Evolutionary conservation across 73 alveolate genomes (phyloP), one percentile per base, ranked within the genome.

Genomic region (Symbiodinium pilosum): DNA sequence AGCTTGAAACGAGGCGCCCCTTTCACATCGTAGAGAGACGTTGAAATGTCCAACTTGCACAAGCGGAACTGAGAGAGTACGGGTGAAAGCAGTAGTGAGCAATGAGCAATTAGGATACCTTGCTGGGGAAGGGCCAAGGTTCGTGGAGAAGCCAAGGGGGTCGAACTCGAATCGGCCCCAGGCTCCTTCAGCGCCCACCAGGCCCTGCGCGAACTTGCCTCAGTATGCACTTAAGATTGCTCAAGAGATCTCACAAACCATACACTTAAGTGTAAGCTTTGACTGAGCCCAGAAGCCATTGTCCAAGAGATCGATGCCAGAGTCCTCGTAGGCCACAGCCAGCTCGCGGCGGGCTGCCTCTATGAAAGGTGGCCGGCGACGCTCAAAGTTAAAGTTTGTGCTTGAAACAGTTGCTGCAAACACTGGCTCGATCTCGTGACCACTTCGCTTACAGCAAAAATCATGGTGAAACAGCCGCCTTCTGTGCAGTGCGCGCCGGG

Each of bases 81-180:
- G n/a, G n/a, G n/a, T n/a, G n/a, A n/a, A n/a, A n/a, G n/a, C n/a
- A n/a, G n/a, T n/a, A n/a, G n/a, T n/a, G n/a, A n/a, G n/a, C n/a
- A n/a, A n/a, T n/a, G n/a, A n/a, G n/a, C n/a, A n/a, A n/a, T 54
- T 24, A 54, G 75, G 14, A 24, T 54, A 54, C 75, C 24, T n/a
- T n/a, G n/a, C n/a, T n/a, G n/a, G n/a, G n/a, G n/a, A n/a, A n/a
- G n/a, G 26, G 71, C 71, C 9, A 54, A 54, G 26, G 71, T 30
- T 11, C 77, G 77, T 69, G 32, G 98, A 92, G 91, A 92, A 92
- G 98, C 98, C 98, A 44, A 92, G 16, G 56, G 98, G 98, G 42
- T 92, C 98, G 43, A 92, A 92, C 98, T 92, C 98, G 54, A 43
- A 92, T 54, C 98, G 87, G 68, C 98, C 98, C 89, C 87, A 92